Percentiles rank a stretch among this genome's conserved stretches.
These are phyloP conservation scores for Hypoxylon sp. DNA, from an alignment of 2,329 filamentous ascomycete genomes.

Conservation along the genomic window DNA sequence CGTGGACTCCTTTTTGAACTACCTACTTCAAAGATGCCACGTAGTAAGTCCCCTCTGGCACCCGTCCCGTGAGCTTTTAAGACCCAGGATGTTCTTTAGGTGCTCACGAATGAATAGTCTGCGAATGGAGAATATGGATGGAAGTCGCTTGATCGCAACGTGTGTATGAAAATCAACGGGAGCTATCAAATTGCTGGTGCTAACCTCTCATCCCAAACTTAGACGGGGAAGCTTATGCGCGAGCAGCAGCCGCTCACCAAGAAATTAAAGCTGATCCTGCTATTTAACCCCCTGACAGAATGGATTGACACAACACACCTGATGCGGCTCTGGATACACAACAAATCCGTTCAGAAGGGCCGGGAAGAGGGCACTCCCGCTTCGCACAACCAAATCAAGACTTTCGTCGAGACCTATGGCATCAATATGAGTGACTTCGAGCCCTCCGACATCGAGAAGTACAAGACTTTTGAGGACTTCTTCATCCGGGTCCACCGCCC, in stretches of 20 bases:
- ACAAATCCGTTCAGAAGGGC: conserved; percentile 52
- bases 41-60: conserved; percentile 9
- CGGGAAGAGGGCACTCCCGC: conserved; percentile 50
- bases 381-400: conserved; percentile 56
- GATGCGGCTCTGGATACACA: conserved; percentile 57
- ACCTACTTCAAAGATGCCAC: conserved; percentile 21
- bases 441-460: conserved; percentile 55
- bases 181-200: background rate
- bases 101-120: conserved; percentile 16
- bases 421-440: conserved; percentile 59
- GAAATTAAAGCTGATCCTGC: conserved; percentile 59
- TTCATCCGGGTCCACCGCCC: conserved; percentile 56
- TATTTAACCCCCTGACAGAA: conserved; percentile 60
- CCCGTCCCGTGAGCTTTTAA: background rate
- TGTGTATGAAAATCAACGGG: background rate
- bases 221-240: conserved; percentile 56
- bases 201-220: background rate
- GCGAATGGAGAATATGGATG: conserved; percentile 37
- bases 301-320: conserved; percentile 59
- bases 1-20: conserved; percentile 25
- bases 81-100: background rate
- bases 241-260: conserved; percentile 59
- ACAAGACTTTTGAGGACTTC: conserved; percentile 58
- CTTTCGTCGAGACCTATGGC: conserved; percentile 56
- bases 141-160: conserved; percentile 39